Evolutionary conservation across 2,329 filamentous ascomycete species (phyloP), one percentile per base, ranked within the genome.

Genomic region (Alternaria novae-zelandiae): DNA sequence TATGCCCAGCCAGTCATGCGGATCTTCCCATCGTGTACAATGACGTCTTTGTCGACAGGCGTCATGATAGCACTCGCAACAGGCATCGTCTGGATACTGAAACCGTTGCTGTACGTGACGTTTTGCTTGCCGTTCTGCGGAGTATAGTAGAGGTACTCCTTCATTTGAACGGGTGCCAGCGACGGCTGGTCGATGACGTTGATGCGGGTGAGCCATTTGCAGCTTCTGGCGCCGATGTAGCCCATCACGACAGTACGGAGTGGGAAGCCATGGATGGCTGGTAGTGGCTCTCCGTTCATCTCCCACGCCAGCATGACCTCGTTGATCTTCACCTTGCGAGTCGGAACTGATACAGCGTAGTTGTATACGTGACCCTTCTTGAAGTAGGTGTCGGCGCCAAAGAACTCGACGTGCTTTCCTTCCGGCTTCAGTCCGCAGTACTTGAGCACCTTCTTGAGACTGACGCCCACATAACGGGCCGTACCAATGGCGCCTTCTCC

Each of bases 381-480:
- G 82, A 92, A 90, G 71, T 93, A 92, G 0, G 89, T 91, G 61
- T 93, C 91, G 1, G 88, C 89, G 0, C 90, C 90, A 61, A 87
- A 88, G 53, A 93, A 85, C 68, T 92, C 90, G 12, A 92, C 76
- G 66, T 93, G 89, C 61, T 87, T 86, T 0, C 83, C 88, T 2
- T 82, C 80, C 1, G 83, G 79, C 23, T 80, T 74, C 2, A 91
- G 78, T 0, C 90, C 90, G 63, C 90, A 92, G 62, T 87, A 80
- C 67, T 92, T 91, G 76, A 93, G 89, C 2, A 92, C 82, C 69
- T 89, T 90, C 73, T 91, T 91, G 13, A 92, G 81, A 26, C 85
- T 87, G 8, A 91, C 85, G 2, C 90, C 90, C 0, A 84, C 86
- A 74, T 87, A 92, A 5, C 81, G 78, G 0, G 90, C 89, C 0